Evolutionary conservation across 2,329 filamentous ascomycete genomes (phyloP), one percentile per base, ranked within the genome.

Genomic region (Aspergillus sclerotialis): DNA sequence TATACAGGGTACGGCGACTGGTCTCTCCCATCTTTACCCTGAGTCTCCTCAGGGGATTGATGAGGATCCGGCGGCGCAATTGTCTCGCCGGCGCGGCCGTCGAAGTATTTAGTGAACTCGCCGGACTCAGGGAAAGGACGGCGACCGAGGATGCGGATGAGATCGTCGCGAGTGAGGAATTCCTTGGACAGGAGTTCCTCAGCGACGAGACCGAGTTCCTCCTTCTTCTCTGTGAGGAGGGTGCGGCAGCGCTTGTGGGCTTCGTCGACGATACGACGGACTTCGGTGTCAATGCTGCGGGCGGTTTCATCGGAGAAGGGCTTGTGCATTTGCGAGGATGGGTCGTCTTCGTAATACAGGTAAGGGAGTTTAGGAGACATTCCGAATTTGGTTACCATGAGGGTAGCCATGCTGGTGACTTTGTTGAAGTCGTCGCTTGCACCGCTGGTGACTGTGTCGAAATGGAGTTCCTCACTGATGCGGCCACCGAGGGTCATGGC

Each of bases 341-440:
- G 37, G 53, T 87, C 84, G 47, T 82, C 77, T 52, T 92, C 83
- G 63, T 90, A 98, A 70, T 93, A 84, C 43, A 98, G 73, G 45
- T 89, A 89, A 18, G 90, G 90, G 30, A 98, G 82, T 68, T 94
- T 93, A 48, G 85, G 78, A 26, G 84, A 93, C 92, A 98, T 98
- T 48, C 92, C 92, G 82, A 88, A 98, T 61, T 94, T 86, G n/a
- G 90, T 98, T 18, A 98, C 92, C 92, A 98, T 98, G 42, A 84
- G 82, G 12, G 85, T 93, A 3, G 92, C 93, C 84, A 95, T 90
- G 37, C 81, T 78, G 2, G 92, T 95, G 26, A 96, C 92, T 68
- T 98, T 98, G 66, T 92, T 90, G 76, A 98, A 98, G 60, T 98
- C 92, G 60, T 96, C 92, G 35, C 82, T 89, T 13, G 90, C 92